Conservation (phyloP, 177 flowering plant species). For the Vitis hybrid region DNA sequence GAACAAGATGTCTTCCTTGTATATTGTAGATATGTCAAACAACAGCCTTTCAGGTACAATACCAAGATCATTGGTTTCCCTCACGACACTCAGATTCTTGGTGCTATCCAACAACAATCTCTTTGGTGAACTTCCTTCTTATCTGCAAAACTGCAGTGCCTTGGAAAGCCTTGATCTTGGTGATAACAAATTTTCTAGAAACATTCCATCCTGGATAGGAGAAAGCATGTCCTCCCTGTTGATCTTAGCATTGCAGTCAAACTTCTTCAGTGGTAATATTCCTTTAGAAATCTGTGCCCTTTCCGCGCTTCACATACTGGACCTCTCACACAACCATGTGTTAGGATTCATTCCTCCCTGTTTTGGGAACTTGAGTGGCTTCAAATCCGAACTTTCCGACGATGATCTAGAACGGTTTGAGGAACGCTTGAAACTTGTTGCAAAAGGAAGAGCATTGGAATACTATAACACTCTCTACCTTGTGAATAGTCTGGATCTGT, state of each 20-base stretch:
- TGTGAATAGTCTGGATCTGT: conserved; percentile 18
- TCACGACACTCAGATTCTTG: neutral
- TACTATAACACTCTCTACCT: neutral
- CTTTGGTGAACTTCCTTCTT: conserved; percentile 16
- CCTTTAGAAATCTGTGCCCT: conserved; percentile 4
- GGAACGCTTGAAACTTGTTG: no score
- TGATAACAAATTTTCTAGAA: neutral
- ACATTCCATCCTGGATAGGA: no score
- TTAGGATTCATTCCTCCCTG: conserved; percentile 12
- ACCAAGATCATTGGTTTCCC: neutral
- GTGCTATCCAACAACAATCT: conserved; percentile 15
- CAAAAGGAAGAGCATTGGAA: conserved; percentile 10
- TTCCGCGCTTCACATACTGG: conserved; percentile 2
- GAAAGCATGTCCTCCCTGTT: no score
- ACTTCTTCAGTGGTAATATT: conserved; percentile 13
- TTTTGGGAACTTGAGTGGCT: conserved; percentile 11
- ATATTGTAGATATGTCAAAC: conserved; percentile 15
- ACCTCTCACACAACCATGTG: conserved; percentile 14
- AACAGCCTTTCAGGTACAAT: conserved; percentile 4
- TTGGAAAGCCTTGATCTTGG: conserved; percentile 17
- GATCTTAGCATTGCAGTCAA: no score
- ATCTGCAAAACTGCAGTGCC: conserved; percentile 2
- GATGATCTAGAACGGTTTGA: neutral
- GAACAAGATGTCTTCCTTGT: neutral
- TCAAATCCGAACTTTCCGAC: neutral